Evolutionary conservation across 345 rosid species (phyloP).

Genomic region (Streptanthus diversifolius): DNA sequence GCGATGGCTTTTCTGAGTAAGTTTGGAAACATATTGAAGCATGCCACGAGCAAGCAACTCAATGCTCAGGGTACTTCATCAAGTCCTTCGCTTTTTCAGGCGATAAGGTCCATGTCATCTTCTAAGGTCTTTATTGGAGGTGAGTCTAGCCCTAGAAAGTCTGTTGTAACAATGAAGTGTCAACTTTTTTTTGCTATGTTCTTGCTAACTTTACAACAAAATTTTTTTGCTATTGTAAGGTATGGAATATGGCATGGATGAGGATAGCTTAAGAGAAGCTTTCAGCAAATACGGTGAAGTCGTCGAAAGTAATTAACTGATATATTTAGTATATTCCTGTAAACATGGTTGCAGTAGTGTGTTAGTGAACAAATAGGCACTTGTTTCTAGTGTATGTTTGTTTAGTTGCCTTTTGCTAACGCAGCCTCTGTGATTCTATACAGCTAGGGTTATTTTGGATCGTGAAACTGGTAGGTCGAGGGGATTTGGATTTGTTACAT

Average conservation of each 20-base stretch:
- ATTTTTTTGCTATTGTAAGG: constrained; percentile 43
- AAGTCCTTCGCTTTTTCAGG: constrained; percentile 68
- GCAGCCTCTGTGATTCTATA: neutral
- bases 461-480: constrained; percentile 91
- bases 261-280: constrained; percentile 59
- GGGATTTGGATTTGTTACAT: constrained; percentile 90
- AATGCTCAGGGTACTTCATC: constrained; percentile 43
- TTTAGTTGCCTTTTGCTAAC: constrained; percentile 8
- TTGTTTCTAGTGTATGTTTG: constrained; percentile 3
- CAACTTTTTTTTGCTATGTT: neutral
- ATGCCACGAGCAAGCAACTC: constrained; percentile 53
- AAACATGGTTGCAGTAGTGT: neutral
- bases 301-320: constrained; percentile 48
- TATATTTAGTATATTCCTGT: neutral
- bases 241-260: constrained; percentile 64
- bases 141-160: constrained; percentile 12
- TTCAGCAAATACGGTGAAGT: constrained; percentile 83
- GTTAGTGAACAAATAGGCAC: neutral
- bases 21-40: constrained; percentile 65
- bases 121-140: constrained; percentile 89
- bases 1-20: constrained; percentile 82
- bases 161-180: neutral
- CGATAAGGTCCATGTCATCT: constrained; percentile 69
- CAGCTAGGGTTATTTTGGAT: constrained; percentile 86
- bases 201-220: neutral